Evolutionary conservation across 2,329 filamentous ascomycete species (phyloP), one percentile per base, ranked within the genome.

Genomic region (Diaporthe ampelina): DNA sequence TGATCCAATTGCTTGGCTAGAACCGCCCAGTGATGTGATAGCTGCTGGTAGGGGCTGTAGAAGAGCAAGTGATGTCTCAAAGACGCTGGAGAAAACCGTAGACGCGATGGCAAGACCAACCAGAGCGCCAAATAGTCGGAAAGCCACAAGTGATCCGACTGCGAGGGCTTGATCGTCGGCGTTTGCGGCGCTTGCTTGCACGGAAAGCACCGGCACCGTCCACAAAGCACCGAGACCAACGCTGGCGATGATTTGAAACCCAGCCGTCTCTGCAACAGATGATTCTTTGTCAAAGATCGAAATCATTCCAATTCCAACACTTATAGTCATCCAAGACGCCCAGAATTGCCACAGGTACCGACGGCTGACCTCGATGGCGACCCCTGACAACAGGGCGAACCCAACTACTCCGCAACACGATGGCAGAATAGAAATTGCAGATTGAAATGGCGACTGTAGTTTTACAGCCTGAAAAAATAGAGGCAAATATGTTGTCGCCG

Each of bases 71-170:
- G 76, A 73, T 7, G 59, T 35, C 58, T 67, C 73, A 67, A 83
- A 83, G 1, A 80, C 75, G n/a, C 73, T 80, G 75, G 76, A 82
- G 75, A 85, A 85, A 0, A 81, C 77, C 1, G 80, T 81, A 10
- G 83, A 81, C 6, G 77, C 77, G 24, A 84, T 77, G 0, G 84
- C 77, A 1, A 84, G 80, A 1, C 84, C 83, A 5, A 84, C 72
- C 2, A 85, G 78, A 3, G 78, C 81, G 1, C 84, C 84, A 54
- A 85, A 80, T 0, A 85, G 77, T 2, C 84, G 82, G 59, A 84
- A 80, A 0, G 80, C 78, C 1, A 83, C 73, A 4, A 84, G 73
- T 0, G 83, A 76, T 0, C 83, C 83, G 40, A 81, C 78, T 0
- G 82, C 81, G 15, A 84, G 77, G 10, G 83, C 83, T 8, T 72